Percentiles rank a stretch among this genome's conserved stretches.
Conservation (phyloP, 805 yeast species). For the Scheffersomyces stipitis region DNA sequence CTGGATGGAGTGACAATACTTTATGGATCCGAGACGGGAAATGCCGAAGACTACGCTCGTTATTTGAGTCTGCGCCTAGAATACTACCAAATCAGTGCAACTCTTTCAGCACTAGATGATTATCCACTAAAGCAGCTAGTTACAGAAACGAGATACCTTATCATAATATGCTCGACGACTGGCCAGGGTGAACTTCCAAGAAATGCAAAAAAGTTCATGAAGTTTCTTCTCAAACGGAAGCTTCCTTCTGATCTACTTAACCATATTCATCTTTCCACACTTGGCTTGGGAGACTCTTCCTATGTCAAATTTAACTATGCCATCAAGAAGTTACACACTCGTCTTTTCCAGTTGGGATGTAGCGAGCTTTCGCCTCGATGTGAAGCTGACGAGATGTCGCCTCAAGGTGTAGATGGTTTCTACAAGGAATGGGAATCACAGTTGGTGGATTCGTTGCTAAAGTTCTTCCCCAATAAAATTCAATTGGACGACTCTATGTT, state of each 20-base stretch:
- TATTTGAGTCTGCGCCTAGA: conserved; percentile 56
- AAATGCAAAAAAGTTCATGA: conserved; percentile 74
- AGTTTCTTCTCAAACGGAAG: conserved; percentile 63
- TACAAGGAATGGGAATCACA: conserved; percentile 71
- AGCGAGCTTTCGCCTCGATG: conserved; percentile 66
- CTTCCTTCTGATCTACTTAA: conserved; percentile 59
- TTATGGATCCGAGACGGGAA: conserved; percentile 93
- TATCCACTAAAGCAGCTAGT: conserved; percentile 55
- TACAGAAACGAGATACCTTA: conserved; percentile 44
- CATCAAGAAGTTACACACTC: conserved; percentile 74
- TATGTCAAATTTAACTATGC: conserved; percentile 89
- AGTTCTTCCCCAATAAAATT: conserved; percentile 20
- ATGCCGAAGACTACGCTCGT: conserved; percentile 80
- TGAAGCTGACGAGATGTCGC: conserved; percentile 85
- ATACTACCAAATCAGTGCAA: conserved; percentile 50
- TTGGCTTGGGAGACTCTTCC: conserved; percentile 93
- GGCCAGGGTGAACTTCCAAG: conserved; percentile 95
- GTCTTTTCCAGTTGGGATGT: conserved; percentile 83
- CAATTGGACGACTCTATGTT: conserved; percentile 23
- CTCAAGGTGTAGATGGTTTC: conserved; percentile 77
- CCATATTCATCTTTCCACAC: conserved; percentile 64
- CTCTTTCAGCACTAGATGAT: conserved; percentile 56
- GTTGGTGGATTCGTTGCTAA: conserved; percentile 33
- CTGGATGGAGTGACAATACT: conserved; percentile 63
- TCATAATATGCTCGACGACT: conserved; percentile 79